A percentile compares a stretch with the other conserved stretches of the same genome.
These are phyloP conservation scores for Fusarium ambrosium DNA, from an alignment of 2,329 filamentous ascomycete genomes.

Conservation along the genomic window DNA sequence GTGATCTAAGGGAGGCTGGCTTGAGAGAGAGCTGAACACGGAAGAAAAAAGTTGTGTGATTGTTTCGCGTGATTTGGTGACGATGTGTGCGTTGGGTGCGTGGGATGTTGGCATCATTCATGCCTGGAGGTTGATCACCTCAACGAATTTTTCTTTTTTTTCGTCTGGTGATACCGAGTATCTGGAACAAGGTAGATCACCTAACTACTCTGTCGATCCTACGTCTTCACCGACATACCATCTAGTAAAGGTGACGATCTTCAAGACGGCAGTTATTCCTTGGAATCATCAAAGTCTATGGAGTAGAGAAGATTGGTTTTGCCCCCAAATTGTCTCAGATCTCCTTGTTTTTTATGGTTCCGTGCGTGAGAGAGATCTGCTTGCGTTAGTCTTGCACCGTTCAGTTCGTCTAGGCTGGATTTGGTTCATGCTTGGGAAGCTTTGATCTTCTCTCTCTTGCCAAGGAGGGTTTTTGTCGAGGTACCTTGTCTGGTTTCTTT, in stretches of 20 bases:
- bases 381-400: background rate
- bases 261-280: background rate
- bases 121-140: background rate
- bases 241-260: background rate
- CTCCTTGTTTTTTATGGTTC: background rate
- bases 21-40: background rate
- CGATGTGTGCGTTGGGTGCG: no score
- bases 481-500: background rate
- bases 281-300: background rate
- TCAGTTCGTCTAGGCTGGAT: background rate
- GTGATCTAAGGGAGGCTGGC: background rate
- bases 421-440: background rate
- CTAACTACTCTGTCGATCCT: background rate
- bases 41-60: background rate
- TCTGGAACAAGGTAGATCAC: background rate
- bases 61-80: conserved; percentile 7
- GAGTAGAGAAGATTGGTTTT: background rate
- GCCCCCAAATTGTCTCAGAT: background rate
- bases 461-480: background rate
- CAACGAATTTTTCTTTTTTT: background rate
- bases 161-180: background rate
- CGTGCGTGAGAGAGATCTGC: background rate
- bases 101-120: background rate
- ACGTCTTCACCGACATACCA: background rate
- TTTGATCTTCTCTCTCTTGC: background rate